phyloP scores from a whole-genome alignment of 2,329 filamentous ascomycete species.

The Epichloe glyceriae region DNA sequence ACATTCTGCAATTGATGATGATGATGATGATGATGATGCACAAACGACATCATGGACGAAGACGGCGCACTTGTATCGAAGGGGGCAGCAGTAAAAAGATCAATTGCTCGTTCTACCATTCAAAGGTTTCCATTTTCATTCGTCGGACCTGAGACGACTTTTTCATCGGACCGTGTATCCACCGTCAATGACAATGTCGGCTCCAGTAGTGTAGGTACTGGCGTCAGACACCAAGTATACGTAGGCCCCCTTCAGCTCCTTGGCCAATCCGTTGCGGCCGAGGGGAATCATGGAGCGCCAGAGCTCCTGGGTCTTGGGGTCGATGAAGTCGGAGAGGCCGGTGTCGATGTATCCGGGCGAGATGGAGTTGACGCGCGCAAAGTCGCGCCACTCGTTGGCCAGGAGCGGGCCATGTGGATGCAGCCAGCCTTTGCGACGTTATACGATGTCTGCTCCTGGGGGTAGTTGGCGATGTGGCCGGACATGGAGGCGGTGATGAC shows the following conservation, averaged over 20 bases:
- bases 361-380: slow-evolving; percentile 52
- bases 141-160: neutral
- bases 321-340: slow-evolving; percentile 54
- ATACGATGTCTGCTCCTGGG: slow-evolving; percentile 55
- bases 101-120: too few relatives aligned
- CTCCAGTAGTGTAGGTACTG: slow-evolving; percentile 60
- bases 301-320: slow-evolving; percentile 52
- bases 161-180: slow-evolving; percentile 43
- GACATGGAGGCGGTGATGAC: slow-evolving; percentile 60
- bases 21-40: too few relatives aligned
- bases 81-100: too few relatives aligned
- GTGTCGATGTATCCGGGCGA: slow-evolving; percentile 58
- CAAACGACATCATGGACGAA: too few relatives aligned
- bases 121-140: neutral
- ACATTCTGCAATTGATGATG: too few relatives aligned
- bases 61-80: too few relatives aligned
- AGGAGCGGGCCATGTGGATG: slow-evolving; percentile 32
- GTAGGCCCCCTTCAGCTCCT: slow-evolving; percentile 68
- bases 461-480: slow-evolving; percentile 57
- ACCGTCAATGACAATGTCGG: slow-evolving; percentile 60
- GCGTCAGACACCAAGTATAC: slow-evolving; percentile 67
- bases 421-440: slow-evolving; percentile 50
- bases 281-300: slow-evolving; percentile 67
- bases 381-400: slow-evolving; percentile 56
- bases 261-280: slow-evolving; percentile 51